phyloP scores from a whole-genome alignment of 2,329 filamentous ascomycete genomes.

The Aureobasidium sp. region DNA sequence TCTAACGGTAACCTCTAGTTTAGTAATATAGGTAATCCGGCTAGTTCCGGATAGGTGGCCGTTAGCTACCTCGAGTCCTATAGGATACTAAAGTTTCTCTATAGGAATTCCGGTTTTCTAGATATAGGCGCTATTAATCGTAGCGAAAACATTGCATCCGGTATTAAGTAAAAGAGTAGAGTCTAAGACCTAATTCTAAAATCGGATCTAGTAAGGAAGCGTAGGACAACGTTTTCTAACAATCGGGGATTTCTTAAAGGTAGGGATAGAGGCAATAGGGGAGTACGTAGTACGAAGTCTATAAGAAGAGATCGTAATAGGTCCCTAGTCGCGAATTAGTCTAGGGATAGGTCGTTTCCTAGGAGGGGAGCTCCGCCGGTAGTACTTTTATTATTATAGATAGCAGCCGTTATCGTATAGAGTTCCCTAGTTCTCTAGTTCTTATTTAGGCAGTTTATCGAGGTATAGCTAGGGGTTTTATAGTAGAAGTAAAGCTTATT shows the following conservation, averaged over 20 bases:
- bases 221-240: neutral
- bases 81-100: neutral
- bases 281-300: neutral
- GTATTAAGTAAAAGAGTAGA: neutral
- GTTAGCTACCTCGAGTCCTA: neutral
- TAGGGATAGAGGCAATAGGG: neutral
- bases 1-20: neutral
- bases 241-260: neutral
- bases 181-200: neutral
- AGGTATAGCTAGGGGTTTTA: neutral
- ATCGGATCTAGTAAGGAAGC: neutral
- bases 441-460: neutral
- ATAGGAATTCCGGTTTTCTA: neutral
- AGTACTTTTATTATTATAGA: neutral
- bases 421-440: neutral
- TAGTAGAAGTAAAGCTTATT: neutral
- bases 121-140: neutral
- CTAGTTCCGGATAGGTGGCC: neutral
- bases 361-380: neutral
- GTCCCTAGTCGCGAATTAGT: neutral
- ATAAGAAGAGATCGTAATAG: neutral
- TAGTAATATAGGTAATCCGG: neutral
- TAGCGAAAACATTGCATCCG: neutral
- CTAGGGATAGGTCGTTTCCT: neutral
- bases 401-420: neutral